A percentile compares a stretch with the other conserved stretches of the same genome.
phyloP scores from a whole-genome alignment of 2,329 filamentous ascomycete species.

The Tolypocladium capitatum region DNA sequence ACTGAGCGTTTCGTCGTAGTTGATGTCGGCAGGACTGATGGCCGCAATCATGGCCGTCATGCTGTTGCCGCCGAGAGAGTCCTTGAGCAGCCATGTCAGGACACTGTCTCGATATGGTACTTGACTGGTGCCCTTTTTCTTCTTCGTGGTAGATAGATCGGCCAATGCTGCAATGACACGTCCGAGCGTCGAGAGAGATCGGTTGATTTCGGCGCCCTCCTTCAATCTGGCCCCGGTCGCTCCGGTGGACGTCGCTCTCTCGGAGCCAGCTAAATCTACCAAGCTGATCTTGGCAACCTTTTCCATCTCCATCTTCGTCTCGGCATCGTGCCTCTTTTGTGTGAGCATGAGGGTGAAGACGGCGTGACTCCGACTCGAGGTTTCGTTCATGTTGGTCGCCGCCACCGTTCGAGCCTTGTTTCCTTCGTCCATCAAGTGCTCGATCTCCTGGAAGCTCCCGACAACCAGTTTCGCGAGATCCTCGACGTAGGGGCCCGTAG shows the following conservation, averaged over 20 bases:
- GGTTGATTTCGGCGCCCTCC: conserved; percentile 96
- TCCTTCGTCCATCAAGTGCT: conserved; percentile 96
- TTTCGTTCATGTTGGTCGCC: conserved; percentile 99
- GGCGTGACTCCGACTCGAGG: conserved; percentile 92
- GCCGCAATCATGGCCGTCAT: conserved; percentile 99
- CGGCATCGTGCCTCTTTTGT: conserved; percentile 79
- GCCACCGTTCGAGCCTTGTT: conserved; percentile 98
- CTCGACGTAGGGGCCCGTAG: conserved; percentile 94
- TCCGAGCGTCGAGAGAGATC: conserved; percentile 87
- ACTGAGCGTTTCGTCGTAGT: conserved; percentile 94
- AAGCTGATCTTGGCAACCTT: conserved; percentile 97
- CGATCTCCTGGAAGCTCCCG: conserved; percentile 86
- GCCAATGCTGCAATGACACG: conserved; percentile 94
- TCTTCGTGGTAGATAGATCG: conserved; percentile 75
- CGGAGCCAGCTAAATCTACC: conserved; percentile 94
- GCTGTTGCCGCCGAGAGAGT: conserved; percentile 93
- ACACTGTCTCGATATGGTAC: conserved; percentile 97
- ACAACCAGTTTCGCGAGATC: conserved; percentile 93
- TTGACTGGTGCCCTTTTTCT: conserved; percentile 59
- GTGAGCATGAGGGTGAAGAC: conserved; percentile 95
- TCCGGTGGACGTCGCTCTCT: conserved; percentile 92
- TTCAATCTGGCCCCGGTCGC: conserved; percentile 91
- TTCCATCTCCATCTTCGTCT: conserved; percentile 94
- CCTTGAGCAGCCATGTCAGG: conserved; percentile 91
- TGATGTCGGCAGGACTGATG: conserved; percentile 96